A percentile compares a stretch with the other conserved stretches of the same genome.
Conservation (phyloP, 441 rosid genomes). For the Syzygium malaccense region DNA sequence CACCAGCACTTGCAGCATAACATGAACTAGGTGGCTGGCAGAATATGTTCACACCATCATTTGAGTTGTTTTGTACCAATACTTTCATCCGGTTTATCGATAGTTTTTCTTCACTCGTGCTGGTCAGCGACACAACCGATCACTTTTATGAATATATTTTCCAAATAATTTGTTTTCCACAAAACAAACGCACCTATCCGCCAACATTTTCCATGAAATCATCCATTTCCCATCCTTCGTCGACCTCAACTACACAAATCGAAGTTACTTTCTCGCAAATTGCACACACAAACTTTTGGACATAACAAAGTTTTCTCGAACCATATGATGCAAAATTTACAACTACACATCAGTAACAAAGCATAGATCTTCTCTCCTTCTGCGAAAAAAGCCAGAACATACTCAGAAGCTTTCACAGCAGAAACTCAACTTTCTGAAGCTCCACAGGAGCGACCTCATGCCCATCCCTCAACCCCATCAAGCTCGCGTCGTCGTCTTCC, state of each 20-base stretch:
- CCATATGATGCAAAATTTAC: neutral
- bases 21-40: neutral
- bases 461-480: slow-evolving; percentile 50
- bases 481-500: slow-evolving; percentile 34
- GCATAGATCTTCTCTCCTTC: neutral
- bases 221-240: neutral
- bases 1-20: neutral
- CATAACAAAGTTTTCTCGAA: neutral
- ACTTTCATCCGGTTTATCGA: neutral
- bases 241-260: neutral
- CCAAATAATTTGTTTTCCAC: neutral
- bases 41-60: neutral
- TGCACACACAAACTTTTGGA: neutral
- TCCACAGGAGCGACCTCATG: slow-evolving; percentile 39
- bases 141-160: no score
- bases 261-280: rapidly evolving
- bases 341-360: neutral
- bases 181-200: neutral
- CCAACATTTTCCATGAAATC: neutral
- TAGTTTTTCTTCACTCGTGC: neutral
- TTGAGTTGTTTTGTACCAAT: neutral
- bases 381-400: neutral
- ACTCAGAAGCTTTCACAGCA: slow-evolving; percentile 7
- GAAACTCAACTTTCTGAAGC: slow-evolving; percentile 42
- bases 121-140: no score